Base-by-base conservation (phyloP, 192 early-diverging fungal species). In the Kappamyces sp. region DNA sequence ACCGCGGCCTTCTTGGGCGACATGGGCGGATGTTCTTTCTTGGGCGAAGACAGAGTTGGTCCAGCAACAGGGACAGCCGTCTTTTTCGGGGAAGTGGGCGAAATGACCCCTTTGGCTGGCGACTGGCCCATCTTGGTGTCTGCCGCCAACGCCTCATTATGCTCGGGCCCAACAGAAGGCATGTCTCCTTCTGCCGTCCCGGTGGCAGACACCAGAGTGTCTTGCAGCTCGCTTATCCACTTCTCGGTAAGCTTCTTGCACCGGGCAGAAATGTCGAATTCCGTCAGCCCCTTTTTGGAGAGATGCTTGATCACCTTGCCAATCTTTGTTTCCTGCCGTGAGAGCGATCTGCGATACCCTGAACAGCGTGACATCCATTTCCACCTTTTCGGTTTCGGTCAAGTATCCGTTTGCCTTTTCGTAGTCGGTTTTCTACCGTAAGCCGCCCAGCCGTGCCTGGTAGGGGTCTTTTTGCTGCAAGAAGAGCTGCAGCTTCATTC, bases 281-380 rank as follows among this genome's bases (percentile, higher is more conserved):
- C 39, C 40, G n/a, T 58, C 5, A 58, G 9, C 7, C 23, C 55
- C 34, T 58, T 58, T 58, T 35, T 58, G 5, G 31, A n/a, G 10
- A 58, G 4, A 8, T 8, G 13, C 55, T 58, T 58, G 36, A 58
- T 35, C 3, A 58, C 55, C 47, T 58, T 58, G 1, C 55, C 55
- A 36, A 58, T 58, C 55, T 58, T 58, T 40, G 55, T 58, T 58
- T 58, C 55, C 40, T 58, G 23, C 23, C 23, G 23, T 23, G 23
- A 23, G 23, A 23, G 23, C 23, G 23, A 23, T 23, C 23, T 23
- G 23, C 23, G 23, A 23, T 23, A 23, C 23, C 23, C 23, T 42
- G 55, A 58, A 58, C 7, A 58, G 40, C 42, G 38, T 44, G 41
- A 58, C n/a, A 3, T 58, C 55, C 9, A 58, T 58, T 9, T 40